These are phyloP conservation scores for Sordaria brevicollis DNA, from an alignment of 495 filamentous ascomycete species.

Conservation along the genomic window DNA sequence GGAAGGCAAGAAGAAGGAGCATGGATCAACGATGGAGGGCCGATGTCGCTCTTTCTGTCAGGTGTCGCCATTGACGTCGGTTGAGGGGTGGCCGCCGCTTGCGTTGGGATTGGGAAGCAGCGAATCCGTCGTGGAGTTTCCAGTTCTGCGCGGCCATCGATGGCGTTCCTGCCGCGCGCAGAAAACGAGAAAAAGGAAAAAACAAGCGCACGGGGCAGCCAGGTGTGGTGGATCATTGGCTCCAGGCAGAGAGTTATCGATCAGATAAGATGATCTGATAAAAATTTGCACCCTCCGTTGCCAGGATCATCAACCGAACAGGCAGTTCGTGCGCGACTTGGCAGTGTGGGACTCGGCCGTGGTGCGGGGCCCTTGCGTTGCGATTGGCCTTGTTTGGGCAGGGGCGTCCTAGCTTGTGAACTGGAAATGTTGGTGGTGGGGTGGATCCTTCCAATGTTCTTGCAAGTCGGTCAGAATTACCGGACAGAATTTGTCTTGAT, in stretches of 20 bases:
- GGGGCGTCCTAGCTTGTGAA: not conserved
- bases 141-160: not conserved
- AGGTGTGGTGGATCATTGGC: not conserved
- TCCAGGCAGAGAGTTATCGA: not conserved
- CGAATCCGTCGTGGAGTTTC: not conserved
- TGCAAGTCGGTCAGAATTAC: not conserved
- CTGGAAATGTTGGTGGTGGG: not conserved
- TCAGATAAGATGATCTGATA: slow-evolving; percentile 12
- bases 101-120: not conserved
- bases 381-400: not conserved
- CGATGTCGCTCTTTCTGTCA: not conserved
- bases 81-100: not conserved
- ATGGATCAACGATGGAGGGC: not conserved
- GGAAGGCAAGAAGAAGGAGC: not conserved
- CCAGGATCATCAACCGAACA: slow-evolving; percentile 1
- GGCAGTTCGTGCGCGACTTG: not conserved
- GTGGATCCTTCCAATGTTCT: not conserved
- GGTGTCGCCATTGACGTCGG: not conserved
- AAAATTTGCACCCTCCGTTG: not conserved
- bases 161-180: not conserved
- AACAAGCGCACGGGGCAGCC: not conserved
- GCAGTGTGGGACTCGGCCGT: not conserved
- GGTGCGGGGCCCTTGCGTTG: not conserved
- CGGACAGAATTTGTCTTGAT: not conserved
- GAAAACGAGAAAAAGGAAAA: not conserved